Percentiles rank a stretch among this genome's conserved stretches.
Evolutionary conservation across 176 grass and related monocot species (phyloP).

Genomic region (Aegilops tauschii): DNA sequence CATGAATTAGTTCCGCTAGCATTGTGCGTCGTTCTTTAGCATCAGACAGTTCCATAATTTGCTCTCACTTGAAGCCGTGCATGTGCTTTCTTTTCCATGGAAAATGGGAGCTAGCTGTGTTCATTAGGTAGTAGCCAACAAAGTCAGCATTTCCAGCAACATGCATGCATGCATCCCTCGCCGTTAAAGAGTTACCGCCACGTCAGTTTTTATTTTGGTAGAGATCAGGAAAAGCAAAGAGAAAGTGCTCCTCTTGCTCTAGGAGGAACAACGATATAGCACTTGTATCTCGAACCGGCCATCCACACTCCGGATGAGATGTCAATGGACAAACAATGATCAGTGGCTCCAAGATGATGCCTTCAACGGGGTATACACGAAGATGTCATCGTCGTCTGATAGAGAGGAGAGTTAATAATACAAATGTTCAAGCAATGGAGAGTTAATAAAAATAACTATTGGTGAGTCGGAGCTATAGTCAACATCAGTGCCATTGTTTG

Average conservation of each 20-base stretch:
- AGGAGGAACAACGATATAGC: too few relatives aligned
- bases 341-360: too few relatives aligned
- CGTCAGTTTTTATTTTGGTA: not conserved
- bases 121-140: not conserved
- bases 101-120: not conserved
- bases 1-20: not conserved
- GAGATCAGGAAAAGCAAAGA: not conserved
- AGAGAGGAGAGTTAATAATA: too few relatives aligned
- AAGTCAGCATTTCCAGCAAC: not conserved
- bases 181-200: not conserved
- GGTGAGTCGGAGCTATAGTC: too few relatives aligned
- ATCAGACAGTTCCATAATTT: not conserved
- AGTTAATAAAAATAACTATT: too few relatives aligned
- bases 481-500: too few relatives aligned
- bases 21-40: slow-evolving; percentile 9
- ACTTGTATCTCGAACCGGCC: too few relatives aligned
- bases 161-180: not conserved
- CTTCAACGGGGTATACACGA: too few relatives aligned
- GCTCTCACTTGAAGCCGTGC: not conserved
- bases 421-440: too few relatives aligned
- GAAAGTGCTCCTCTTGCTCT: not conserved
- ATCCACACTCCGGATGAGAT: too few relatives aligned
- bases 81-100: not conserved
- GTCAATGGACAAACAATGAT: too few relatives aligned
- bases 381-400: too few relatives aligned